Evolutionary conservation across 768 basidiomycete species (phyloP).

Genomic region (Trametes cinnabarina): DNA sequence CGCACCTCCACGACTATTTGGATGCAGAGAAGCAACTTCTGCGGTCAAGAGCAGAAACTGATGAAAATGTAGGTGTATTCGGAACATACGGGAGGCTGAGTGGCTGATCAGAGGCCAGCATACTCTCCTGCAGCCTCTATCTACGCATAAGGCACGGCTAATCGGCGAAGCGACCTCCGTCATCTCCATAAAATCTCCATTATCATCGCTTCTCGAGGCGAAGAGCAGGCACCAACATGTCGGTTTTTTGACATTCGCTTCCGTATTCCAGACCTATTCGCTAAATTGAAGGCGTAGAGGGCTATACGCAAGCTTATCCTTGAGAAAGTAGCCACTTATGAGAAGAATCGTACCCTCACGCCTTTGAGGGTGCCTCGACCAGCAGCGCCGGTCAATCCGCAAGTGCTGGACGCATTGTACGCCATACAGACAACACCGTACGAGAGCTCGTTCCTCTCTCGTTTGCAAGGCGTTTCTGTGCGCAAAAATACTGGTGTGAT

Average conservation of each 20-base stretch:
- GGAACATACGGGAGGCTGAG: not conserved
- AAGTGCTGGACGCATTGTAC: conserved; percentile 51
- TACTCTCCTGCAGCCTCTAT: not conserved
- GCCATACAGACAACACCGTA: conserved; percentile 62
- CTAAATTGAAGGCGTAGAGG: not conserved
- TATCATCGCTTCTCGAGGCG: not conserved
- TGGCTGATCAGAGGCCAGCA: not conserved
- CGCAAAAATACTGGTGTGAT: conserved; percentile 39
- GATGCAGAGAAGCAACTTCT: conserved; percentile 30
- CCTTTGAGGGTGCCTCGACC: conserved; percentile 33
- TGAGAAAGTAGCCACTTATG: not conserved
- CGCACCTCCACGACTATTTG: conserved; percentile 35
- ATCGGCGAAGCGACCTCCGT: not conserved
- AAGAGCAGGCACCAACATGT: conserved; percentile 1
- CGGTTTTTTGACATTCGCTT: not conserved
- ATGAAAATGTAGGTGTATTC: conserved; percentile 22
- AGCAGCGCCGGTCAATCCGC: conserved; percentile 25
- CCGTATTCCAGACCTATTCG: not conserved
- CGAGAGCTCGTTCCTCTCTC: conserved; percentile 62
- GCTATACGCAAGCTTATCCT: conserved; percentile 12
- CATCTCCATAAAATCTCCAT: no score
- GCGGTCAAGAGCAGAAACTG: conserved; percentile 21
- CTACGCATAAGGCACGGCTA: not conserved
- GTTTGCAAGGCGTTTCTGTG: conserved; percentile 49
- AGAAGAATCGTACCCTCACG: conserved; percentile 30